Percentiles rank a stretch among this genome's conserved stretches.
These are phyloP conservation scores for Candida namnaoensis DNA, from an alignment of 805 yeast genomes.

Conservation along the genomic window DNA sequence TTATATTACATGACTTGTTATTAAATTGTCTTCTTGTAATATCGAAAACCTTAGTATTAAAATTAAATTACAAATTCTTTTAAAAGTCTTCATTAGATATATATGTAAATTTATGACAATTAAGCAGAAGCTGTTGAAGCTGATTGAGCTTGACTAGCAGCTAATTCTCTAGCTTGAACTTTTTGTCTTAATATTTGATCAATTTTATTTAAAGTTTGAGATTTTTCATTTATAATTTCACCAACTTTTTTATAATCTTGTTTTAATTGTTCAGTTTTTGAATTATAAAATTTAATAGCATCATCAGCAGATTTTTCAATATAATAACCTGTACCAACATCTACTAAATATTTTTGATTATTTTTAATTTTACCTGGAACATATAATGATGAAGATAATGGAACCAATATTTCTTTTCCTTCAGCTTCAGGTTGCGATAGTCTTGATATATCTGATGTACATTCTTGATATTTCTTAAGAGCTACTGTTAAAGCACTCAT, in stretches of 20 bases:
- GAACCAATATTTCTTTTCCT: constrained; percentile 59
- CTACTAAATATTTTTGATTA: constrained; percentile 70
- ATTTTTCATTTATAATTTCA: constrained; percentile 67
- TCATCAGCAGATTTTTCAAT: constrained; percentile 70
- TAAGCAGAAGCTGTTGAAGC: constrained; percentile 4
- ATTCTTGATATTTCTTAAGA: constrained; percentile 71
- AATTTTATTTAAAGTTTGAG: constrained; percentile 51
- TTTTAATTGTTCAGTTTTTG: constrained; percentile 62
- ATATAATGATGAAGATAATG: constrained; percentile 81
- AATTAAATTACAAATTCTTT: too few relatives aligned
- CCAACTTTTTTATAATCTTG: constrained; percentile 69
- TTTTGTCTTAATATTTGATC: constrained; percentile 49
- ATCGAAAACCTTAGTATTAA: too few relatives aligned
- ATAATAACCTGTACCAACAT: constrained; percentile 93
- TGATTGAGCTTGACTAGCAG: not conserved
- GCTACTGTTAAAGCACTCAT: constrained; percentile 79
- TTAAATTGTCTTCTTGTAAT: too few relatives aligned
- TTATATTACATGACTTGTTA: too few relatives aligned
- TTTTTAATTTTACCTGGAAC: constrained; percentile 75
- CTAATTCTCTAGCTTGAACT: constrained; percentile 31
- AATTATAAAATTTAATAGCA: constrained; percentile 63
- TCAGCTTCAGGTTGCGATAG: constrained; percentile 33
- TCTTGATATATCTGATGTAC: constrained; percentile 59
- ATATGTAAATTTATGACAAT: not conserved
- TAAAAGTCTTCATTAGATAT: too few relatives aligned